Percentiles rank a stretch among this genome's conserved stretches.
Conservation (phyloP, 768 basidiomycete genomes). For the Amylocystis lapponica region DNA sequence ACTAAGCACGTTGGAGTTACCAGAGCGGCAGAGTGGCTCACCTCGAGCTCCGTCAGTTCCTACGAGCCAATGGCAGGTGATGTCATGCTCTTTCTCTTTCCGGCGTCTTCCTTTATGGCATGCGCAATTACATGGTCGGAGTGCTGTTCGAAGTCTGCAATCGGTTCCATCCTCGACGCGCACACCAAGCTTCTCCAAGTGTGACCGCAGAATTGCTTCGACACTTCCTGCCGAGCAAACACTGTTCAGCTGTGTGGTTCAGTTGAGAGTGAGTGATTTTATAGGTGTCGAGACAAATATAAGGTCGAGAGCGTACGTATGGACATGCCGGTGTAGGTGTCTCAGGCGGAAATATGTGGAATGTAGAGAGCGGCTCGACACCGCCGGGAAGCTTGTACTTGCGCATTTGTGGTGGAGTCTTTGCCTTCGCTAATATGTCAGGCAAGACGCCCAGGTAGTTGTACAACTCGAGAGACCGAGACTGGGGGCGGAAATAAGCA, state of each 20-base stretch:
- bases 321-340: slow-evolving; percentile 6
- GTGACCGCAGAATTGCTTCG: slow-evolving; percentile 9
- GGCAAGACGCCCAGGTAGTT: slow-evolving; percentile 13
- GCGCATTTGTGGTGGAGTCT: neutral
- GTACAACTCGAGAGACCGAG: slow-evolving; percentile 16
- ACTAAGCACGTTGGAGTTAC: neutral
- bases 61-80: slow-evolving; percentile 28
- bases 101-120: slow-evolving; percentile 13
- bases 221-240: slow-evolving; percentile 3
- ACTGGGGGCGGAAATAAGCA: slow-evolving; percentile 5
- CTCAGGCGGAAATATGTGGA: slow-evolving; percentile 1
- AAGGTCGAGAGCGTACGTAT: too few relatives aligned
- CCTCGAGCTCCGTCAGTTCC: slow-evolving; percentile 36
- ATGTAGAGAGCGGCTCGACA: slow-evolving; percentile 1
- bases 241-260: neutral
- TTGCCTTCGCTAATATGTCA: slow-evolving; percentile 8
- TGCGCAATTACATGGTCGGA: slow-evolving; percentile 12
- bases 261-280: too few relatives aligned
- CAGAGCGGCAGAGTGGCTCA: neutral
- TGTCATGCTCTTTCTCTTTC: slow-evolving; percentile 9
- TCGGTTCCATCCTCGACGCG: slow-evolving; percentile 11
- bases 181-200: slow-evolving; percentile 6
- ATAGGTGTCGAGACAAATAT: too few relatives aligned
- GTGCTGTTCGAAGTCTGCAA: slow-evolving; percentile 6
- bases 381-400: slow-evolving; percentile 15